Percentiles rank a stretch among this genome's conserved stretches.
Evolutionary conservation across 83 land plant species (phyloP).

Genomic region (Diphasiastrum complanatum): DNA sequence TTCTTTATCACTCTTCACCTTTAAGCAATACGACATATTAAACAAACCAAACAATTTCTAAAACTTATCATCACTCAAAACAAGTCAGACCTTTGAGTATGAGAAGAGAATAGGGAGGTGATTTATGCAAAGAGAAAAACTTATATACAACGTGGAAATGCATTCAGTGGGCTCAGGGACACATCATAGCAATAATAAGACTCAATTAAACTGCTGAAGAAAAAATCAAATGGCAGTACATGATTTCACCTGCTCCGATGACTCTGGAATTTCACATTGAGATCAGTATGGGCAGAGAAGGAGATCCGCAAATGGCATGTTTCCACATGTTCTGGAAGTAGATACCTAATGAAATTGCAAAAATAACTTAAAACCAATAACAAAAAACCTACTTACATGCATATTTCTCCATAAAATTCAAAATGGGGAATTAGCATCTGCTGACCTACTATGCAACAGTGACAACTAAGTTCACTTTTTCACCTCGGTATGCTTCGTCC

Average conservation of each 20-base stretch:
- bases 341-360: slow-evolving; percentile 39
- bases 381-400: neutral
- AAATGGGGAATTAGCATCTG: no score
- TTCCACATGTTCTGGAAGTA: slow-evolving; percentile 72
- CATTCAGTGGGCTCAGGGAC: no score
- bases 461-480: slow-evolving; percentile 5
- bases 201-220: neutral
- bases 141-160: neutral
- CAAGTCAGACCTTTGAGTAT: no score
- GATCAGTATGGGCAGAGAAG: slow-evolving; percentile 79
- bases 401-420: neutral
- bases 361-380: neutral
- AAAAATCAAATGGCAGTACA: slow-evolving; percentile 12
- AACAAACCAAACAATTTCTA: no score
- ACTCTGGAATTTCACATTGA: slow-evolving; percentile 84
- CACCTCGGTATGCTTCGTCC: slow-evolving; percentile 90
- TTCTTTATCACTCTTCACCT: no score
- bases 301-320: slow-evolving; percentile 69
- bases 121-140: neutral
- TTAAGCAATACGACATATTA: no score
- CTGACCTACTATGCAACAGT: neutral
- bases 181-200: neutral
- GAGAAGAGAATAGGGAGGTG: no score
- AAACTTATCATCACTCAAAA: no score
- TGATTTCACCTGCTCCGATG: slow-evolving; percentile 80